Base-by-base conservation (phyloP, 768 basidiomycete genomes). In the Boletus tylopilopsis region DNA sequence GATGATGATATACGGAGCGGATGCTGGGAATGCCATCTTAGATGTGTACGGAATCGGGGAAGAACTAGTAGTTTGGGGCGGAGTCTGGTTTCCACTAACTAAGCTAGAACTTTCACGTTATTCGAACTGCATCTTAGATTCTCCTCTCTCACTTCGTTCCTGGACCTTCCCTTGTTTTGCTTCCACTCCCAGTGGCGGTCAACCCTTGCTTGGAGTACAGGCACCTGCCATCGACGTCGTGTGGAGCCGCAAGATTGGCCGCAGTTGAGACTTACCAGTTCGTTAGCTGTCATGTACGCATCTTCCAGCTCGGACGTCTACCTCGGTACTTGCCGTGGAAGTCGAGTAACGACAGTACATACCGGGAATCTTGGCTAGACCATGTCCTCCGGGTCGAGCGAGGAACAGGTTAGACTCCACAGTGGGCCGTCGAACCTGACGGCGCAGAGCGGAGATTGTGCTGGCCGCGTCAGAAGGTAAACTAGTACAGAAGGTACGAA, bases 391-490 rank as follows among this genome's bases (percentile, higher is more conserved):
- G 13, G 34, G 23, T 25, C 21, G 21, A 38, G 24, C 16, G 45
- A 32, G 34, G 40, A 45, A 19, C 7, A 18, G 36, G 36, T 10
- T 25, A 12, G 13, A 30, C 12, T 35, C 21, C 18, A 13, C 22
- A 21, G 19, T 43, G 42, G 35, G n/a, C 25, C 15, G 18, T 46
- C 24, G 34, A 25, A 54, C 21, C n/a, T 46, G 34, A 12, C 18
- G 36, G 38, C 30, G 19, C 15, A 22, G 24, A 25, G 42, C 63
- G 61, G 59, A 42, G 45, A 54, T 64, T 53, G 53, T 49, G 45
- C 39, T 42, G 22, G 35, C 16, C 34, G 19, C 30, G 15, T 38
- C 38, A 38, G 53, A 61, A 62, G 51, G 22, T 24, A 38, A 36
- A 22, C 29, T 29, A 64, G 35, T 24, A 50, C 18, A 42, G 60